Evolutionary conservation across 2,329 filamentous ascomycete genomes (phyloP).

Genomic region (Kalaharituber pfeilii): DNA sequence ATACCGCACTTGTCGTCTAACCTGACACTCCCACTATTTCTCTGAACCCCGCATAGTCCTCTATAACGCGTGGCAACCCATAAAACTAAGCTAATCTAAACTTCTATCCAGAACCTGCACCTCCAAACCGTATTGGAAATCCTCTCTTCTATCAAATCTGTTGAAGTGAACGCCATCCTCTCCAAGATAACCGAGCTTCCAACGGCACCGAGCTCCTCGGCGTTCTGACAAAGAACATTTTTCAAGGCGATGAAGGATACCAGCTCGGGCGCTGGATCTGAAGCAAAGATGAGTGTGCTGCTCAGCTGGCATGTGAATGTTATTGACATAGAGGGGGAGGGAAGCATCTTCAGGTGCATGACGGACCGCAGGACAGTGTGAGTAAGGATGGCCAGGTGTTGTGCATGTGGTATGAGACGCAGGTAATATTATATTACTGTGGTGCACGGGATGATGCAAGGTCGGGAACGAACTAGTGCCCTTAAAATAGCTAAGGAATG

Average conservation of each 20-base stretch:
- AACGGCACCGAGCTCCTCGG: conserved; percentile 75
- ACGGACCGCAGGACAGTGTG: conserved; percentile 85
- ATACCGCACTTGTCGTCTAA: too few relatives aligned
- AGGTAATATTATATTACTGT: too few relatives aligned
- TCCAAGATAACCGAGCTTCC: conserved; percentile 57
- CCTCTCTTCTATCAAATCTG: conserved; percentile 85
- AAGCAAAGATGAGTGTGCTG: conserved; percentile 86
- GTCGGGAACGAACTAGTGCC: too few relatives aligned
- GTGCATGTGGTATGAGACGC: too few relatives aligned
- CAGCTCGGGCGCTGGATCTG: conserved; percentile 37
- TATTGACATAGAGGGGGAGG: conserved; percentile 78
- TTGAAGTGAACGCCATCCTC: conserved; percentile 82
- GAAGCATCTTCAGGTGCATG: conserved; percentile 47
- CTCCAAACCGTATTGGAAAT: conserved; percentile 81
- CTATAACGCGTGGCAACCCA: too few relatives aligned
- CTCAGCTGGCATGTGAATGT: conserved; percentile 98
- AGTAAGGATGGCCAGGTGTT: too few relatives aligned
- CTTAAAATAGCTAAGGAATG: too few relatives aligned
- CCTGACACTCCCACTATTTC: too few relatives aligned
- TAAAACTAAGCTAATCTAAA: conserved; percentile 14
- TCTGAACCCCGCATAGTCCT: too few relatives aligned
- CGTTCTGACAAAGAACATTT: conserved; percentile 74
- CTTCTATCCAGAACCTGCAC: conserved; percentile 55
- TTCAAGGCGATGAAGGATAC: conserved; percentile 15
- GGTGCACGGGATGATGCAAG: too few relatives aligned